These are phyloP conservation scores for Isabelozyma gotoi DNA, from an alignment of 805 yeast species.

Conservation along the genomic window DNA sequence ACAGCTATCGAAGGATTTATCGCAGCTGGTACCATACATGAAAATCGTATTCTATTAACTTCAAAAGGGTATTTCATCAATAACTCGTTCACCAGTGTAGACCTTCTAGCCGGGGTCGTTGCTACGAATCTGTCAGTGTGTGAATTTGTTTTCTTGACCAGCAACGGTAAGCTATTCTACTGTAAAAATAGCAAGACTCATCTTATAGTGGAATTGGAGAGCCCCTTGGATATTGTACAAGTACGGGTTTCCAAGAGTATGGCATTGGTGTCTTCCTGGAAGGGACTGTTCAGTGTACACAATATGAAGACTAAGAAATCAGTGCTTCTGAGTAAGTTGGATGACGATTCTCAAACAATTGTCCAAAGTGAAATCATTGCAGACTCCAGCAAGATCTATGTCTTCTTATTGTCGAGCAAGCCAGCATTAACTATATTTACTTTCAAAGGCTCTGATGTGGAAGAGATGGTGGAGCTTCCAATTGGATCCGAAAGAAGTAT, in stretches of 20 bases:
- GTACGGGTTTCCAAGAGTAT: not conserved
- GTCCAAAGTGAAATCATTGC: not conserved
- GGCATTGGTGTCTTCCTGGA: not conserved
- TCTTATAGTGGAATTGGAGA: not conserved
- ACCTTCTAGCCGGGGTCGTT: not conserved
- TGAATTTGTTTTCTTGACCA: not conserved
- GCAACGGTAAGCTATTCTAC: not conserved
- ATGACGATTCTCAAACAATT: not conserved
- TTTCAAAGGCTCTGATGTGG: not conserved
- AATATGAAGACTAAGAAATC: not conserved
- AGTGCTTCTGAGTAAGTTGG: too few relatives aligned
- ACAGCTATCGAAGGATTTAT: not conserved
- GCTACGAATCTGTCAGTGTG: not conserved
- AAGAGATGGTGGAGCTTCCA: not conserved
- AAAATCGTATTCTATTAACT: not conserved
- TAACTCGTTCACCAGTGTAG: not conserved
- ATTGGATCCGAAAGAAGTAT: not conserved
- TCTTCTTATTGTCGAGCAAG: not conserved
- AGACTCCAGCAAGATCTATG: not conserved
- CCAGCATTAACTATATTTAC: not conserved
- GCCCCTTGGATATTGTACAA: not conserved
- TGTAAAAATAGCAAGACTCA: not conserved
- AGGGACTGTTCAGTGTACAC: not conserved
- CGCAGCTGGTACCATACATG: not conserved
- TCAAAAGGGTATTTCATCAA: not conserved